These are phyloP conservation scores for Ramichloridium luteum DNA, from an alignment of 2,329 filamentous ascomycete species.

Conservation along the genomic window DNA sequence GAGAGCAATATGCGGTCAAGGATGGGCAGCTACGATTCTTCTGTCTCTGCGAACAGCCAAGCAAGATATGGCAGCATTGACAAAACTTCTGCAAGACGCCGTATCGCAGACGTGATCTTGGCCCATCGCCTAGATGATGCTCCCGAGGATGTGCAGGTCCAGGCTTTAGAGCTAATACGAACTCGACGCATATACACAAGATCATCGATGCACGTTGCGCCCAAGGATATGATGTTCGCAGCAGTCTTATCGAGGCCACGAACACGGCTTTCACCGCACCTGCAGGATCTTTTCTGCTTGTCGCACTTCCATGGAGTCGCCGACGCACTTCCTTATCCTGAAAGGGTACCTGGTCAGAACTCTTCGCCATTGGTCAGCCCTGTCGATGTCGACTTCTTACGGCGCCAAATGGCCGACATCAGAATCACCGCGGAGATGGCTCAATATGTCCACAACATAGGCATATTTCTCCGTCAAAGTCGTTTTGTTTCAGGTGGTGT, in stretches of 20 bases:
- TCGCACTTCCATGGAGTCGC: slow-evolving; percentile 68
- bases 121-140: slow-evolving; percentile 68
- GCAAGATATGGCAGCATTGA: slow-evolving; percentile 14
- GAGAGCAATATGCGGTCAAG: neutral
- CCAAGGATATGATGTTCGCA: slow-evolving; percentile 68
- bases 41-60: no score
- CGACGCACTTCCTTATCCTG: slow-evolving; percentile 63
- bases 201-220: slow-evolving; percentile 59
- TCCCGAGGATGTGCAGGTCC: slow-evolving; percentile 66
- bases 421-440: slow-evolving; percentile 63
- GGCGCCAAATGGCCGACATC: slow-evolving; percentile 45
- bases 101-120: slow-evolving; percentile 71
- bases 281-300: slow-evolving; percentile 75
- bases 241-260: slow-evolving; percentile 42
- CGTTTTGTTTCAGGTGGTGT: slow-evolving; percentile 71
- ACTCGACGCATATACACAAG: slow-evolving; percentile 66
- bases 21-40: no score
- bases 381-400: slow-evolving; percentile 45
- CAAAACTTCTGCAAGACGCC: slow-evolving; percentile 33
- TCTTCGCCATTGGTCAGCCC: slow-evolving; percentile 17
- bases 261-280: slow-evolving; percentile 29
- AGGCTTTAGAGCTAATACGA: slow-evolving; percentile 64
- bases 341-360: slow-evolving; percentile 36
- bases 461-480: slow-evolving; percentile 77
- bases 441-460: slow-evolving; percentile 76